Base-by-base conservation (phyloP, 495 filamentous ascomycete genomes). In the Talaromyces stipitatus region DNA sequence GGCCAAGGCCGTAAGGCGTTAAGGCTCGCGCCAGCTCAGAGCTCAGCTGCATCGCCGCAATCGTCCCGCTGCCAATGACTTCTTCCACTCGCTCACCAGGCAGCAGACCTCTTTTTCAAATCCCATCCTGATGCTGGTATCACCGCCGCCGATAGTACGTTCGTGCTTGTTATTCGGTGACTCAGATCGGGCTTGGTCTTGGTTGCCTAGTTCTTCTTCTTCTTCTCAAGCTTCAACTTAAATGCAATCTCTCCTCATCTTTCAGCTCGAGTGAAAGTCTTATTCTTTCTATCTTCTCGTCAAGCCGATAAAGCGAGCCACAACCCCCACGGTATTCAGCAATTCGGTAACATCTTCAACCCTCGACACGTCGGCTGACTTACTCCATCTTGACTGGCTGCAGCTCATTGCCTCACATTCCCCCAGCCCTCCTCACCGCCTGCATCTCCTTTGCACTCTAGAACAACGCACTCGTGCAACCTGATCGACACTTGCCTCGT, bases 391-490 rank as follows among this genome's bases (percentile, higher is more conserved):
- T 30, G 48, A 27, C 48, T 51, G 24, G 27, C 48, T 30, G 12
- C 27, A 51, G n/a, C 27, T 51, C 48, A 26, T 28, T 51, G 48
- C 48, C 48, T 51, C 27, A 51, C 48, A 51, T 30, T 30, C 48
- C 30, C 24, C 48, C 14, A 26, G 12, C 23, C 20, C 24, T 51
- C 48, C 27, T 51, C 48, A 51, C 48, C 48, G 48, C 48, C 48
- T 51, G 48, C 48, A 51, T 30, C 27, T 51, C 10, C 48, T 12
- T 51, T 18, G 48, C 11, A 30, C 24, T 12, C 32, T 26, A 22
- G 51, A 54, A 54, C 51, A 54, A 54, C 51, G 23, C 51, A 54
- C 32, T 18, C 22, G 51, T 38, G 32, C 51, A 54, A 54, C 32
- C 51, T 24, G 51, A 54, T 54, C 27, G 51, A 33, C 23, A 26